phyloP scores from a whole-genome alignment of 106 monocot species.

The Dioscorea dumetorum region DNA sequence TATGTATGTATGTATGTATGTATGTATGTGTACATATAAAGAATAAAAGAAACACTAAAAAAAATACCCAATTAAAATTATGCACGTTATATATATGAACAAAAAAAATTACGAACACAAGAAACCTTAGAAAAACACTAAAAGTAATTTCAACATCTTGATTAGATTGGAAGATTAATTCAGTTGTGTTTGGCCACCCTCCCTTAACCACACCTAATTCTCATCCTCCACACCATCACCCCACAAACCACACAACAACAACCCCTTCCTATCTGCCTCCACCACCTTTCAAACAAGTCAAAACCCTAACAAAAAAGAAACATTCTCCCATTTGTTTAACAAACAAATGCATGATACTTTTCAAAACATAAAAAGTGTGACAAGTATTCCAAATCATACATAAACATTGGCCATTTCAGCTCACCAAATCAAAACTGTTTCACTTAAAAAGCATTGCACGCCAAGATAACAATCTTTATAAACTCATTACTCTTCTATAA shows the following conservation, averaged over 20 bases:
- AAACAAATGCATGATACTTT: neutral
- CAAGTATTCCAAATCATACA: neutral
- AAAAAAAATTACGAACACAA: too few relatives aligned
- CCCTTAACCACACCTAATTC: conserved; percentile 17
- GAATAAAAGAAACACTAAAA: too few relatives aligned
- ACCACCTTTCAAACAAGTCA: neutral
- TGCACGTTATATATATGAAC: too few relatives aligned
- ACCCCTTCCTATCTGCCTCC: neutral
- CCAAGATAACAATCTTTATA: neutral
- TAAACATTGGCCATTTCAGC: conserved; percentile 9
- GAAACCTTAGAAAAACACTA: too few relatives aligned
- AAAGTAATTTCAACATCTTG: too few relatives aligned
- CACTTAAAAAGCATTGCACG: neutral
- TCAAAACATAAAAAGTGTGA: neutral
- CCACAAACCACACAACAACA: neutral
- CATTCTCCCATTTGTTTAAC: neutral
- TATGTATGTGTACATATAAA: too few relatives aligned
- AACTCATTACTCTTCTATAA: neutral
- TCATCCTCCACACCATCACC: conserved; percentile 6
- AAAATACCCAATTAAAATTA: too few relatives aligned
- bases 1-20: too few relatives aligned
- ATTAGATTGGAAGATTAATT: neutral
- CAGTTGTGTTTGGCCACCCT: conserved; percentile 49
- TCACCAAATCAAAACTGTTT: conserved; percentile 61
- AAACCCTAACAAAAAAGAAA: neutral